Percentiles rank a stretch among this genome's conserved stretches.
Conservation (phyloP, 441 rosid species). For the Rhodomyrtus psidioides region DNA sequence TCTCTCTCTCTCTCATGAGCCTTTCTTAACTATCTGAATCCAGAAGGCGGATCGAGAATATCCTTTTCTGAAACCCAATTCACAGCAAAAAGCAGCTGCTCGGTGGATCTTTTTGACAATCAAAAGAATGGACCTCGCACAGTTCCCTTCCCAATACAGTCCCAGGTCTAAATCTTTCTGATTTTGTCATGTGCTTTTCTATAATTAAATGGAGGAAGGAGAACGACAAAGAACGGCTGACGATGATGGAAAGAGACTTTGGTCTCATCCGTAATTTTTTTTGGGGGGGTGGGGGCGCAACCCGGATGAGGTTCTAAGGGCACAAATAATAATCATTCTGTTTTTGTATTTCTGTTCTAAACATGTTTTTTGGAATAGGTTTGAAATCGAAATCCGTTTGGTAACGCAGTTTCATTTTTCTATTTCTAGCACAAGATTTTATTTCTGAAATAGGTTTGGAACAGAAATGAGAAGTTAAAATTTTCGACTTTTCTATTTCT, state of each 20-base stretch:
- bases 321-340: too few relatives aligned
- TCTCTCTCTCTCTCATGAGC: background rate
- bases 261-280: background rate
- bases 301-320: too few relatives aligned
- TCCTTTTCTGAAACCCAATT: background rate
- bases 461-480: too few relatives aligned
- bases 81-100: background rate
- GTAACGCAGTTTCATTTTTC: too few relatives aligned
- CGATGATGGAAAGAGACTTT: background rate
- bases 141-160: background rate
- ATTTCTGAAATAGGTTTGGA: too few relatives aligned
- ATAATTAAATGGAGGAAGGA: background rate
- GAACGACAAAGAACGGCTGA: background rate
- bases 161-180: background rate
- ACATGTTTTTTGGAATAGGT: too few relatives aligned
- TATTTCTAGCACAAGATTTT: too few relatives aligned
- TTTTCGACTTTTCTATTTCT: too few relatives aligned
- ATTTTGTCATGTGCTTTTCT: background rate
- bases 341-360: too few relatives aligned
- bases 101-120: too few relatives aligned
- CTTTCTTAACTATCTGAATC: background rate
- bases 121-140: background rate
- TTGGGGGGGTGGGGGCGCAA: too few relatives aligned
- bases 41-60: background rate
- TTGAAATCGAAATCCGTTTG: too few relatives aligned